phyloP scores from a whole-genome alignment of 257 asterid species.

The Solanum pimpinellifolium region DNA sequence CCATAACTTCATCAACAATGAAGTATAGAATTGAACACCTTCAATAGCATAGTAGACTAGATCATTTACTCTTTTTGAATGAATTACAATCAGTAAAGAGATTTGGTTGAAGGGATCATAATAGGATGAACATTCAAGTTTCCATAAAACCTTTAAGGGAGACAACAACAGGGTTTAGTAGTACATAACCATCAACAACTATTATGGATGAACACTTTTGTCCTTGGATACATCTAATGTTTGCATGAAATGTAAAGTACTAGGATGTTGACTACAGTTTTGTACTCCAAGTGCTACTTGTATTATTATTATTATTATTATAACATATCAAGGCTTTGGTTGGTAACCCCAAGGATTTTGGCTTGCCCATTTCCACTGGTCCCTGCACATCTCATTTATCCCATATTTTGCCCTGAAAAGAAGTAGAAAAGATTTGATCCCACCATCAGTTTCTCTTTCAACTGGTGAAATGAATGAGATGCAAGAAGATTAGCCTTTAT shows the following conservation, averaged over 20 bases:
- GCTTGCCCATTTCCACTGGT: conserved; percentile 97
- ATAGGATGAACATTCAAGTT: not conserved
- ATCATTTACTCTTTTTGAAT: not conserved
- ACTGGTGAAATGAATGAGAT: not conserved
- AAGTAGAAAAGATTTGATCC: not conserved
- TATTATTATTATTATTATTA: not conserved
- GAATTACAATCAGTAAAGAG: not conserved
- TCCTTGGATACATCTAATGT: not conserved
- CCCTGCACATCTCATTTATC: conserved; percentile 86
- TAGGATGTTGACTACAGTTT: not conserved
- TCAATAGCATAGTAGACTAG: not conserved
- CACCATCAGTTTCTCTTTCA: not conserved
- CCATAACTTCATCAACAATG: not conserved
- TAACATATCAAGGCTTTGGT: conserved; percentile 16
- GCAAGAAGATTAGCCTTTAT: not conserved
- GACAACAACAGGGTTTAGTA: not conserved
- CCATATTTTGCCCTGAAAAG: conserved; percentile 76
- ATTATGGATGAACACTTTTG: not conserved
- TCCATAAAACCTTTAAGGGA: not conserved
- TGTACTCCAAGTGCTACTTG: not conserved
- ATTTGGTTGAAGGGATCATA: not conserved
- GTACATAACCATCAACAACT: not conserved
- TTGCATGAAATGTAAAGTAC: not conserved
- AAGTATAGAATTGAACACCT: not conserved
- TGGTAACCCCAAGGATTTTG: conserved; percentile 72